Percentiles rank a stretch among this genome's conserved stretches.
These are phyloP conservation scores for Xylariaceae sp. DNA, from an alignment of 2,329 filamentous ascomycete species.

Conservation along the genomic window DNA sequence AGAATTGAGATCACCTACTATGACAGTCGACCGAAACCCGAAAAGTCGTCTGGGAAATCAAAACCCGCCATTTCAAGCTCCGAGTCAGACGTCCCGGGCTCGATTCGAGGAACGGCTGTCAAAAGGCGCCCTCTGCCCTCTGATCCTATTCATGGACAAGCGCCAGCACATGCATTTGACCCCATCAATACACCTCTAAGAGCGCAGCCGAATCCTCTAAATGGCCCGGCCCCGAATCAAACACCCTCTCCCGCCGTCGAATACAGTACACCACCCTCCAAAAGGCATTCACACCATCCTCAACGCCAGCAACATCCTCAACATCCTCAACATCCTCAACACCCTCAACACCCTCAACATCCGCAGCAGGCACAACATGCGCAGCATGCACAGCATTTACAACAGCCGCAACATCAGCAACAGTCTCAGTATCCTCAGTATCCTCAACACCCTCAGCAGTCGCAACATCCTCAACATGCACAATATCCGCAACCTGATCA, in stretches of 20 bases:
- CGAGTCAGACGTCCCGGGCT: conserved; percentile 29
- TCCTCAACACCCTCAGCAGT: no score
- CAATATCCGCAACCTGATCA: conserved; percentile 33
- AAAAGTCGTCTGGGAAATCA: conserved; percentile 60
- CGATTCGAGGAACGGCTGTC: conserved; percentile 51
- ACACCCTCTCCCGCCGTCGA: conserved; percentile 52
- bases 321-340: neutral
- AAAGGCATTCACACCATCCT: conserved; percentile 20
- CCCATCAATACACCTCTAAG: conserved; percentile 46
- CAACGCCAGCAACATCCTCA: neutral
- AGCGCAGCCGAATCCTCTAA: conserved; percentile 41
- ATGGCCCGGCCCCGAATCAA: conserved; percentile 45
- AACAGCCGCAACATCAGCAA: neutral
- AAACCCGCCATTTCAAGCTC: conserved; percentile 39
- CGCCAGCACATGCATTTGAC: conserved; percentile 41
- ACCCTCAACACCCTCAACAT: neutral
- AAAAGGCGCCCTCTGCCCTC: conserved; percentile 81
- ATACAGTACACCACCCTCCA: conserved; percentile 42
- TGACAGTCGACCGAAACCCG: conserved; percentile 77
- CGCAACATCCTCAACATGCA: neutral
- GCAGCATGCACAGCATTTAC: neutral
- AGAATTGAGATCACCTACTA: conserved; percentile 96
- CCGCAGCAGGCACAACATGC: neutral
- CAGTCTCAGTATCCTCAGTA: neutral
- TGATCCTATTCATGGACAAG: conserved; percentile 63